Base-by-base conservation (phyloP, 306 rosid genomes). In the Dryas octopetala region DNA sequence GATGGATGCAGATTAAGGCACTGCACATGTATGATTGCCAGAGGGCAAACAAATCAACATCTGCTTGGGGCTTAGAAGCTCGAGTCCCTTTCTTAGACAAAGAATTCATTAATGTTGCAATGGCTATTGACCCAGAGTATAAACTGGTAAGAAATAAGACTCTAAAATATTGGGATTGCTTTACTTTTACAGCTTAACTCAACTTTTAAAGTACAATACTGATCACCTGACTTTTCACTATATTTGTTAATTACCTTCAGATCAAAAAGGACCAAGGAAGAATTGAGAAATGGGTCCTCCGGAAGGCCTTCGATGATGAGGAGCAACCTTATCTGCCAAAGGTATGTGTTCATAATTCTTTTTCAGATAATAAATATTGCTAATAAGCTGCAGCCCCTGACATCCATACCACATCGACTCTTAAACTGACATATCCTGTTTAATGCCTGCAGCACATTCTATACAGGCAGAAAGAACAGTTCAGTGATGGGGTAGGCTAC, bases 51-150 rank as follows among this genome's bases (percentile, higher is more conserved):
- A 96, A 96, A 74, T 74, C 99, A 15, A 89, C 97, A 26, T 92
- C 86, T 74, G 99, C 99, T 16, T 92, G 99, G 99, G 99, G 99
- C 5, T 62, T 96, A 66, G 99, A 96, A 87, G 98, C 96, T 8
- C 74, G 98, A 45, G 99, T 96, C 62, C 99, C 99, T 4, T 96
- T 96, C 79, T 76, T 96, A 62, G 99, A 96, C 82, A 96, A 96
- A 73, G 91, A 81, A 17, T 96, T 92, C 60, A 89, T 96, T 59
- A 70, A 80, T 75, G 87, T 80, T 66, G 98, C 99, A 43, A 96
- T 96, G 99, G 82, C 48, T 54, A 92, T 96, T 81, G 98, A 96
- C 70, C 99, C 98, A 0, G 86, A 84, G 86, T 28, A 52, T 74
- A 96, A 96, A 71, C 80, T 89, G 96, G 99, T 96, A 85, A 19